Base-by-base conservation (phyloP, 176 grass and related monocot species). In the Aegilops speltoides region DNA sequence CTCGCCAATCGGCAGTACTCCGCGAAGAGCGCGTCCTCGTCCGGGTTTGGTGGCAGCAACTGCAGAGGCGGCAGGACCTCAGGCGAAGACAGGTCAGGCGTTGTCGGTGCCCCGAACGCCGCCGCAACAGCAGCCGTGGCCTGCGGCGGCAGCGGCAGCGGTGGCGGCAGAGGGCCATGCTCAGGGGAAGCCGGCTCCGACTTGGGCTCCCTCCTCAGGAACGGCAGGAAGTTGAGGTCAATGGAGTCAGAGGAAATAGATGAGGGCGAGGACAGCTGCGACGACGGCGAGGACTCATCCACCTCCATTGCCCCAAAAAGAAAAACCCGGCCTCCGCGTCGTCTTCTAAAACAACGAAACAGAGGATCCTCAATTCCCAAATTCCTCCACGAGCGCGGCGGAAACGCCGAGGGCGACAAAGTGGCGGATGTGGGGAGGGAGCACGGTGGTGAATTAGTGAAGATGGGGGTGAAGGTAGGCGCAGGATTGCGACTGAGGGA, bases 1-100 rank as follows among this genome's bases (percentile, higher is more conserved):
- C 79, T 83, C 26, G 89, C 92, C 17, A 97, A 92, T 26, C 94
- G 89, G 46, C 87, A 88, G 85, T 94, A 92, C 83, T 94, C 94
- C 5, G 88, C 76, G 24, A 94, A 91, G 24, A 97, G 85, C 64
- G 89, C 79, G 77, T 94, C 94, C 84, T 92, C 92, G 17, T 97
- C 89, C 3, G 79, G 70, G 71, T 86, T 84, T 23, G 89, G 87
- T 40, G 84, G 89, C 43, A 92, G 66, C 38, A 81, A 36, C 82
- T 91, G 91, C 62, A 95, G 86, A 78, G 88, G 94, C 85, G 85
- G 72, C 87, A 87, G 86, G 23, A 92, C 68, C 60, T 80, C 22
- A 19, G 87, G 84, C 31, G 84, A 83, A 22, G 87, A 83, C 11
- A 93, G 68, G 77, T 86, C 81, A 9, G 85, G 87, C 52, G 70